Base-by-base conservation (phyloP, 1,139 yeast genomes). In the Pichia cactophila region DNA sequence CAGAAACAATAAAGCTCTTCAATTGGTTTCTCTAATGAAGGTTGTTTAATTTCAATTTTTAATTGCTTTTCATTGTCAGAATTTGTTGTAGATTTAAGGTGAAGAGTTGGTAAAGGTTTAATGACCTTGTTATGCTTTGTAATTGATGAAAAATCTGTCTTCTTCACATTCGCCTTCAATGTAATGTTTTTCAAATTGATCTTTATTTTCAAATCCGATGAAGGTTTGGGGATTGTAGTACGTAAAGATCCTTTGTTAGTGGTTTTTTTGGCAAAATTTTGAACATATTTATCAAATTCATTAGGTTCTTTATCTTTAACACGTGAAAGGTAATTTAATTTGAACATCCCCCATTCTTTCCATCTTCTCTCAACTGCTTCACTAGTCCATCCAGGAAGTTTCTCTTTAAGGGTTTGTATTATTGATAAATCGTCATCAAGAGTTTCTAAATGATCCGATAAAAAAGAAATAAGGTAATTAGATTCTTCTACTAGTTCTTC, bases 1-100 rank as follows among this genome's bases (percentile, higher is more conserved):
- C 92, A 84, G 60, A 80, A 72, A 66, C 92, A 84, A 61, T 83
- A 83, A 33, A 7, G 20, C 40, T 45, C 48, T 28, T 45, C 41
- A 23, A 38, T 7, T 16, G 41, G 41, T 23, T 38, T 38, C 2
- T 31, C 35, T 11, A 14, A 5, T 31, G 11, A 11, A 5, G 28
- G 28, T 38, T 10, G 28, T 38, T 10, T 20, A 16, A 14, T 5
- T 16, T 17, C 26, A 37, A 20, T 10, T 37, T 37, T 4, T 2
- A 14, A 6, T 23, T 20, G n/a, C 23, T 38, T 11, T 23, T 16
- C 12, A 23, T 17, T 11, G 8, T 20, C 9, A 8, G 20, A 9
- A 9, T n/a, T 16, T 35, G 20, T 5, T 10, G 10, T 9, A 16
- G 20, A 9, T 35, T n/a, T 10, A 4, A 35, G 20, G 8, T 35